Evolutionary conservation across 441 rosid genomes (phyloP), one percentile per base, ranked within the genome.

Genomic region (Hura crepitans): DNA sequence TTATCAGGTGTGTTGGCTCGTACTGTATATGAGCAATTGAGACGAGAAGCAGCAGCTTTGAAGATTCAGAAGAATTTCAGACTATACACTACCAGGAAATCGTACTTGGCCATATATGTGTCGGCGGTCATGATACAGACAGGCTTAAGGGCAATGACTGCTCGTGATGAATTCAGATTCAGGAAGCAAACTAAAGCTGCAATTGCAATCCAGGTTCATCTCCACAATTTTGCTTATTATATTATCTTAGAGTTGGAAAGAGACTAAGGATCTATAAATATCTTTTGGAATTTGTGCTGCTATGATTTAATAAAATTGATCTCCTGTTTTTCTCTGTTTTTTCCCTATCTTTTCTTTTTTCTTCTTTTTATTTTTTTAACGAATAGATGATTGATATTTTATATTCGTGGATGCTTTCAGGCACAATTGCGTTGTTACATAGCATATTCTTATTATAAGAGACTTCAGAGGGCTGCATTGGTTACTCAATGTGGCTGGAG

Each of bases 401-500:
- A 43, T 53, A 22, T 73, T 47, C 65, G 43, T 74, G 75, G 78
- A 53, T 72, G 67, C 73, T 79, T 80, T 74, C 84, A 96, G 99
- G 92, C 97, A 74, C 82, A 79, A 72, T 81, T 88, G 80, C 96
- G 97, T 71, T 78, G 86, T 75, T 82, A 83, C 71, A 79, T 74
- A 67, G 96, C 89, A 49, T 84, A 73, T 78, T 81, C 91, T 68
- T 89, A 93, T 79, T 91, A 88, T 78, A 86, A 71, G 83, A 85
- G 76, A 74, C 98, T 91, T 76, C 89, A 87, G 79, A 91, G 83
- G 86, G 99, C 99, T 68, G 89, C 87, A 73, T 62, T 96, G 61
- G 75, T 78, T 80, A 78, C 92, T 73, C 99, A 96, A 80, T 96
- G 99, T 86, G 89, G 97, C 59, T 96, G 99, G 99, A 91, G 99